Percentiles rank a stretch among this genome's conserved stretches.
These are phyloP conservation scores for Glebionis coronaria DNA, from an alignment of 129 eudicot species.

Conservation along the genomic window DNA sequence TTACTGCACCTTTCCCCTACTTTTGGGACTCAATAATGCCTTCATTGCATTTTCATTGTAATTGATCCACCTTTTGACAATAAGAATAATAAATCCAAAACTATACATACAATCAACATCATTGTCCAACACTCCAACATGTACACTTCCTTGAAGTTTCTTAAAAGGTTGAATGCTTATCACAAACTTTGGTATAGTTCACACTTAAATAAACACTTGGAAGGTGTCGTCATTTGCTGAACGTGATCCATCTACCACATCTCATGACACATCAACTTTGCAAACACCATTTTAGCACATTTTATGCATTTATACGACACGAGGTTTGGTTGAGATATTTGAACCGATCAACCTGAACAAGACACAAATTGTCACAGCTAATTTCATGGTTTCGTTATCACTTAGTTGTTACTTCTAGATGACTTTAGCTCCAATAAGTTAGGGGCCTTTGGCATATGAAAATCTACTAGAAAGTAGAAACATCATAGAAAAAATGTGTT, in stretches of 20 bases:
- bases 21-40: slow-evolving; percentile 15
- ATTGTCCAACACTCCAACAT: background rate
- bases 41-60: background rate
- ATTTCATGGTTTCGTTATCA: no score
- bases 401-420: no score
- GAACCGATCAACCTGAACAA: no score
- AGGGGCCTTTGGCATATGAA: background rate
- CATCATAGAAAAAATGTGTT: background rate
- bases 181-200: slow-evolving; percentile 11
- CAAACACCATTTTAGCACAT: background rate
- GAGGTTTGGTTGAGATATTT: no score
- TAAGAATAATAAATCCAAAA: background rate
- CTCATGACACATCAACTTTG: slow-evolving; percentile 9
- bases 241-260: slow-evolving; percentile 7
- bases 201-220: background rate
- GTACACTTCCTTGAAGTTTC: background rate
- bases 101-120: background rate
- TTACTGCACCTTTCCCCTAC: slow-evolving; percentile 14
- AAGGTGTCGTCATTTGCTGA: slow-evolving; percentile 9
- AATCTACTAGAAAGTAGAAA: background rate
- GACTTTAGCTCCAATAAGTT: no score
- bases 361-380: no score
- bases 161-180: slow-evolving; percentile 15
- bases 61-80: background rate
- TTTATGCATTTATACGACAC: background rate